phyloP scores from a whole-genome alignment of 345 rosid species.

The Anacardium occidentale region DNA sequence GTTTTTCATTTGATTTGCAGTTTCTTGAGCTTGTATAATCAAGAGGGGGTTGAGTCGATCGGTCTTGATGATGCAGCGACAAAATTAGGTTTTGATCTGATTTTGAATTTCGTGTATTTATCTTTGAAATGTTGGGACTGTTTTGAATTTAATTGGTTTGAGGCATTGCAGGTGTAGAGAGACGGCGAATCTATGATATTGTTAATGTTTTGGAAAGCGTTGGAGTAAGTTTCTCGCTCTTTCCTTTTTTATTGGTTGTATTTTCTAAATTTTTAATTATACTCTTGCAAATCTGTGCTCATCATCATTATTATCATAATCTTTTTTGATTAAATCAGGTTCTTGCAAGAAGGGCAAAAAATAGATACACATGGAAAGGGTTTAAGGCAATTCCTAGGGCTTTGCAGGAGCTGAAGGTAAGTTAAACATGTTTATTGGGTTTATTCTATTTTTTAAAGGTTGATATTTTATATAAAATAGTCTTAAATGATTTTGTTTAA shows the following conservation, averaged over 20 bases:
- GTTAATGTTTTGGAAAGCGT: constrained; percentile 87
- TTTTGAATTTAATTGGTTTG: background rate
- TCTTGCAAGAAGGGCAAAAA: constrained; percentile 65
- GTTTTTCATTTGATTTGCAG: constrained; percentile 30
- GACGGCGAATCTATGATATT: constrained; percentile 88
- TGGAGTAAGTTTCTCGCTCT: constrained; percentile 52
- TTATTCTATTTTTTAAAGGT: background rate
- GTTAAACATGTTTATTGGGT: background rate
- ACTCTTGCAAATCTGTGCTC: background rate
- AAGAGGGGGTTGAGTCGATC: constrained; percentile 61
- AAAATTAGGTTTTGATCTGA: constrained; percentile 51
- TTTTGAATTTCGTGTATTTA: background rate
- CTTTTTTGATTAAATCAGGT: constrained; percentile 38
- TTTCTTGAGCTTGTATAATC: constrained; percentile 71
- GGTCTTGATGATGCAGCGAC: constrained; percentile 86
- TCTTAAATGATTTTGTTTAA: constrained; percentile 7
- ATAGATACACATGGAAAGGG: constrained; percentile 83
- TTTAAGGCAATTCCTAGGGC: constrained; percentile 67
- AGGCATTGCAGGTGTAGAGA: constrained; percentile 64
- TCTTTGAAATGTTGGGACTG: background rate
- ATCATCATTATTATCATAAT: background rate
- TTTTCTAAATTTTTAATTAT: background rate
- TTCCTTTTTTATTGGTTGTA: background rate
- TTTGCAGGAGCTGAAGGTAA: constrained; percentile 58
- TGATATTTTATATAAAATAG: background rate